These are phyloP conservation scores for Penicillium antarcticum DNA, from an alignment of 495 filamentous ascomycete species.

Conservation along the genomic window DNA sequence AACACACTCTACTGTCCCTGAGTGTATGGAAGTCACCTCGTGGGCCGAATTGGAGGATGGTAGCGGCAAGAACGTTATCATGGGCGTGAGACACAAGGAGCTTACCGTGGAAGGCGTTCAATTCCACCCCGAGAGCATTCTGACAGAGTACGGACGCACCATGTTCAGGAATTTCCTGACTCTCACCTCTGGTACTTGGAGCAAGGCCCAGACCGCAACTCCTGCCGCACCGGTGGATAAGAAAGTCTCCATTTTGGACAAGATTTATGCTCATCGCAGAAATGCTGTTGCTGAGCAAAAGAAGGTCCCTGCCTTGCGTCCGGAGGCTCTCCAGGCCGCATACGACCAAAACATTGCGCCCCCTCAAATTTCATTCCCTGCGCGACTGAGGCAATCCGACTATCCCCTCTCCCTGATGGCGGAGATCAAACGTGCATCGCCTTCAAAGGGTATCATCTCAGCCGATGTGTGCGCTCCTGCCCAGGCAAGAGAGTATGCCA, in stretches of 20 bases:
- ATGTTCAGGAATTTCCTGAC: constrained; percentile 93
- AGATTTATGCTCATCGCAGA: constrained; percentile 84
- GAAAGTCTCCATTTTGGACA: constrained; percentile 81
- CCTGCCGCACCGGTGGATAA: constrained; percentile 38
- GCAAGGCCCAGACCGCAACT: constrained; percentile 51
- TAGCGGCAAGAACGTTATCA: constrained; percentile 73
- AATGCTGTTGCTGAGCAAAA: constrained; percentile 80
- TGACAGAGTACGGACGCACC: constrained; percentile 79
- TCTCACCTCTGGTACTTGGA: constrained; percentile 87
- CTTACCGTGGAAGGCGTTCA: constrained; percentile 89
- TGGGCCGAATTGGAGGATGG: constrained; percentile 64
- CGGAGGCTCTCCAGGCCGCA: constrained; percentile 77
- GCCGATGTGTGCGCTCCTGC: constrained; percentile 80
- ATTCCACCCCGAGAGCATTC: constrained; percentile 96
- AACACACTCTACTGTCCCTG: constrained; percentile 82
- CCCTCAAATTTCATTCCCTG: constrained; percentile 78
- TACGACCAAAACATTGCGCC: constrained; percentile 82
- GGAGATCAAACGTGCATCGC: constrained; percentile 95
- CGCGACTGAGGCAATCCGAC: constrained; percentile 73
- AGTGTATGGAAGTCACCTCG: constrained; percentile 86
- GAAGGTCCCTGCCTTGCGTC: constrained; percentile 78
- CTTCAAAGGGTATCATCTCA: constrained; percentile 93
- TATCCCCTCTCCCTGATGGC: constrained; percentile 87
- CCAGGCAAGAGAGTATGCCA: constrained; percentile 88
- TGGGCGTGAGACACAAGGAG: constrained; percentile 94